Evolutionary conservation across 2,329 filamentous ascomycete genomes (phyloP), one percentile per base, ranked within the genome.

Genomic region (Diaporthe sp.): DNA sequence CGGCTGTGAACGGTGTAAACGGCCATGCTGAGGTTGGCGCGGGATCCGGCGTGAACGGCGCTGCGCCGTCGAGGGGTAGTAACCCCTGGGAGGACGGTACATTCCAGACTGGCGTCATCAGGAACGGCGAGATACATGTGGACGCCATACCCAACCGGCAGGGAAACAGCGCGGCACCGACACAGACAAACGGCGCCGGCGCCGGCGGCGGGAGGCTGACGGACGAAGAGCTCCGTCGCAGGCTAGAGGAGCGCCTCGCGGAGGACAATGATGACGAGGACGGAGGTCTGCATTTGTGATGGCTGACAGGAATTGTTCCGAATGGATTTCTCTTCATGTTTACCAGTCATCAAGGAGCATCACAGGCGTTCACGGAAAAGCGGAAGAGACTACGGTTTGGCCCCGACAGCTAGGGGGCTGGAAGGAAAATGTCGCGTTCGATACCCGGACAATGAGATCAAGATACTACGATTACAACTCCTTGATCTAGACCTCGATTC

Each of bases 1-100:
- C 68, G 30, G 22, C 65, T 27, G 76, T 77, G 19, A 80, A 79
- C n/a, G 78, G 79, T 0, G 78, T 80, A 12, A 80, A 81, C 22
- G 80, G 79, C 7, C 50, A 58, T 32, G 71, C 59, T 50, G 55
- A 50, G n/a, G 56, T 25, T 25, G 71, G 73, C 13, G 75, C 69
- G n/a, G 56, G 65, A 4, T 73, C 70, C 17, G 51, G 59, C 22
- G 75, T 68, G 53, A 39, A 75, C 44, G 83, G 84, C 72, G 19
- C 56, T 6, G 17, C 55, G 6, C 37, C 42, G 42, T 47, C 55
- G 19, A 39, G 47, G 56, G 42, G 70, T 9, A n/a, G 70, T 5
- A 82, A 85, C 55, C 85, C 91, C 0, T 92, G 91, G 91, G 85
- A 80, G 37, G 91, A 93, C 78, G 91, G 91, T 32, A 92, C 91